A percentile compares a stretch with the other conserved stretches of the same genome.
Conservation (phyloP, 2,329 filamentous ascomycete species). For the Ophiostoma sp. region DNA sequence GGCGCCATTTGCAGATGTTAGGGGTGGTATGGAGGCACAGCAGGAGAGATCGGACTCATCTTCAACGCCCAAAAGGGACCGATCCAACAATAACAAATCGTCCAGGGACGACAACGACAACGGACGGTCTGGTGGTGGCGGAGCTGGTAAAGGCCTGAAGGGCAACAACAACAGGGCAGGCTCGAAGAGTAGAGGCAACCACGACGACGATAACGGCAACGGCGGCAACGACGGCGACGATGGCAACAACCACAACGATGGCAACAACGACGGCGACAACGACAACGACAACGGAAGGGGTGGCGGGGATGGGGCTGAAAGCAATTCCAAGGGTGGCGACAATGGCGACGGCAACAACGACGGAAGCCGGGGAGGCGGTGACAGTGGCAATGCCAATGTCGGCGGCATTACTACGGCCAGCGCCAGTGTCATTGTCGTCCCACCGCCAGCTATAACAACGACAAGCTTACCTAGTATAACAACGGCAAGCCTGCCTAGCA, state of each 20-base stretch:
- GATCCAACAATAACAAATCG: background rate
- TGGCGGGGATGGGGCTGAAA: background rate
- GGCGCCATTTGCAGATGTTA: conserved; percentile 29
- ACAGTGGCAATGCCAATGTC: background rate
- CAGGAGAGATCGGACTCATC: conserved; percentile 18
- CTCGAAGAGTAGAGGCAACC: background rate
- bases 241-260: background rate
- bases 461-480: conserved; percentile 13
- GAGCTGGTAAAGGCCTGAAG: background rate
- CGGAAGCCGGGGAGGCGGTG: conserved; percentile 20
- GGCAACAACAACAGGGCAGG: background rate
- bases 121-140: background rate
- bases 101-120: background rate
- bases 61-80: background rate
- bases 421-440: background rate
- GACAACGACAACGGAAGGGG: background rate
- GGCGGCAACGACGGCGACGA: background rate
- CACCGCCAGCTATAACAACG: background rate
- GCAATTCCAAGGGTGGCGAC: background rate
- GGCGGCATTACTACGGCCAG: background rate
- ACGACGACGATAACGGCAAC: background rate
- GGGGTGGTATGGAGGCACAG: conserved; percentile 21
- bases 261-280: background rate
- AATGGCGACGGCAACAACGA: conserved; percentile 18
- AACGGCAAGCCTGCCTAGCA: too few species aligned